Base-by-base conservation (phyloP, 1,284 basidiomycete species). In the Ustilago shanxiensis region DNA sequence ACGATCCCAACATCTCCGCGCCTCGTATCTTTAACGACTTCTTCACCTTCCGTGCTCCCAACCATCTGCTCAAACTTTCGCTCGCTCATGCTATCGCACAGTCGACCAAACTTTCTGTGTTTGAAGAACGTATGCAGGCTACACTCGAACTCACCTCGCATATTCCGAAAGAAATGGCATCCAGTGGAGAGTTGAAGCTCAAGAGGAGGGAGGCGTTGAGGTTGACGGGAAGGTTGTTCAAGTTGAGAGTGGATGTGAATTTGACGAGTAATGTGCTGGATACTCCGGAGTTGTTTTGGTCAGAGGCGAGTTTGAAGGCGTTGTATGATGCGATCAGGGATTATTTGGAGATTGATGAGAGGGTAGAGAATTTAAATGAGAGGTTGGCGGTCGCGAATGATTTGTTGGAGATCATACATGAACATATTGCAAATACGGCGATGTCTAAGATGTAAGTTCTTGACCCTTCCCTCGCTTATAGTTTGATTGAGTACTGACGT, bases 221-320 rank as follows among this genome's bases (percentile, higher is more conserved):
- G 77, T 89, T 98, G 60, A 98, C 94, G 0, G 94, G 95, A 0
- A 89, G 91, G 24, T 87, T 98, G 55, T 98, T 98, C 89, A 94
- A 93, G 84, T 88, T 98, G 31, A 89, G 95, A 3, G 90, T 94
- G 64, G 95, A 97, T 79, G 92, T 98, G 26, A 97, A 96, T 82
- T 88, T 98, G 6, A 94, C 95, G 9, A 93, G 92, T 31, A 96
- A 96, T 81, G 94, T 98, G n/a, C 89, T 98, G 29, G 76, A 98
- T 84, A 93, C 95, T 3, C 95, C 95, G 0, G 95, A 96, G 83
- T 87, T 98, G 53, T 98, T 98, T 87, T 98, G 95, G 95, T 92
- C 91, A 60, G 95, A 97, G 85, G 95, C 95, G 13, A 94, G 92
- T 75, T 87, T 97, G 81, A 92, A 93, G 83, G 92, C 92, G 53